These are phyloP conservation scores for Saccharomyces pastorianus DNA, from an alignment of 1,139 yeast species.

Conservation along the genomic window DNA sequence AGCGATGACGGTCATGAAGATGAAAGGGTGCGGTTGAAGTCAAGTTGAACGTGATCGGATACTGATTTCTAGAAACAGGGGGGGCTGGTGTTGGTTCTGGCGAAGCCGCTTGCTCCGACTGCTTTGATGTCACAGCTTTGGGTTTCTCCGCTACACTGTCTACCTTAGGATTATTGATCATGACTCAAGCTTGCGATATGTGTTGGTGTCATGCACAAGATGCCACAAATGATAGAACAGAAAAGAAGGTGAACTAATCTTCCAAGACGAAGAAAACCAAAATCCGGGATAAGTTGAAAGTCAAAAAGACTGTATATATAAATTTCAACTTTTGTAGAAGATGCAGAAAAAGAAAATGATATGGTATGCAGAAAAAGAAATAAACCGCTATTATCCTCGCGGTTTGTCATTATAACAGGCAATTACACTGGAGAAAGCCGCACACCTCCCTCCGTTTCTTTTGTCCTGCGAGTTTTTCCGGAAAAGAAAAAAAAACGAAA, in stretches of 20 bases:
- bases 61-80: background rate
- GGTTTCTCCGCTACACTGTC: background rate
- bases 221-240: background rate
- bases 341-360: background rate
- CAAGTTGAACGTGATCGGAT: background rate
- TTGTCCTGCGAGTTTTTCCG: background rate
- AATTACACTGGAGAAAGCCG: background rate
- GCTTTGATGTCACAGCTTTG: background rate
- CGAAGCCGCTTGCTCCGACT: background rate
- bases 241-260: background rate
- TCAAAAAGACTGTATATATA: background rate
- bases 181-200: background rate
- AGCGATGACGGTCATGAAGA: slow-evolving; percentile 1
- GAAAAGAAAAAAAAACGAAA: background rate
- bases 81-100: background rate
- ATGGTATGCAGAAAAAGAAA: background rate
- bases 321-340: background rate
- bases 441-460: background rate
- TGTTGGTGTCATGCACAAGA: background rate
- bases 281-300: background rate
- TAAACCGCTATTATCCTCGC: background rate
- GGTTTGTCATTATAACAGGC: background rate
- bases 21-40: background rate
- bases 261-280: background rate
- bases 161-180: background rate